Base-by-base conservation (phyloP, 108 stramenopile species). In the Cyclostephanos invisitatus region DNA sequence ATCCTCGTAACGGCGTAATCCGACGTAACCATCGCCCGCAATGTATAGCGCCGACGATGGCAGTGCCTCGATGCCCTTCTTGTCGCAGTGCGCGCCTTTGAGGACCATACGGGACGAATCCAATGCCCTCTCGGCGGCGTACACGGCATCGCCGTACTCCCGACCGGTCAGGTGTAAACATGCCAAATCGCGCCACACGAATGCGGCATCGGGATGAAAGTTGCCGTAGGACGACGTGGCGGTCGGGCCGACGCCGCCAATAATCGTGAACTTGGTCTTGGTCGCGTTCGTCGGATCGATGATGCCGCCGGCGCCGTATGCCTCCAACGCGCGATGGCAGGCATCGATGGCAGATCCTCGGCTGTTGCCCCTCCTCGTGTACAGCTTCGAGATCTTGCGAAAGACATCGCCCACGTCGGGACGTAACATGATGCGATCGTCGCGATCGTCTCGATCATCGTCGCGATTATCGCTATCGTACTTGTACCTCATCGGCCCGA, bases 401-500 rank as follows among this genome's bases (percentile, higher is more conserved):
- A 74, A 70, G 3, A 68, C 63, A 1, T 80, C 79, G 37, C 73
- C 79, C 5, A 80, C 27, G 21, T 80, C 79, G 10, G 68, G 64
- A 10, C 57, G 72, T 7, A 66, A 40, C 0, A 10, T 20, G 3
- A 29, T 71, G n/a, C 28, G 27, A 2, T 18, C 8, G 12, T 20
- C 0, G 0, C 21, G 22, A 17, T 65, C 64, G 8, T 53, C 50
- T 2, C 35, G 29, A 11, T 8, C 35, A 9, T 1, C 32, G 3
- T 32, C 29, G 48, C 47, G 29, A 65, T 50, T 20, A 2, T 40
- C 37, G 0, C 37, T 3, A 7, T 67, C 64, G 58, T 70, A 70
- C 38, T 80, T 80, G 50, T 59, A 59, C 18, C 66, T 53, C 15
- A 80, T 29, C 27, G 79, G 68, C 56, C 69, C 79, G 51, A 80